Evolutionary conservation across 441 rosid genomes (phyloP), one percentile per base, ranked within the genome.

Genomic region (Gossypium laxum): DNA sequence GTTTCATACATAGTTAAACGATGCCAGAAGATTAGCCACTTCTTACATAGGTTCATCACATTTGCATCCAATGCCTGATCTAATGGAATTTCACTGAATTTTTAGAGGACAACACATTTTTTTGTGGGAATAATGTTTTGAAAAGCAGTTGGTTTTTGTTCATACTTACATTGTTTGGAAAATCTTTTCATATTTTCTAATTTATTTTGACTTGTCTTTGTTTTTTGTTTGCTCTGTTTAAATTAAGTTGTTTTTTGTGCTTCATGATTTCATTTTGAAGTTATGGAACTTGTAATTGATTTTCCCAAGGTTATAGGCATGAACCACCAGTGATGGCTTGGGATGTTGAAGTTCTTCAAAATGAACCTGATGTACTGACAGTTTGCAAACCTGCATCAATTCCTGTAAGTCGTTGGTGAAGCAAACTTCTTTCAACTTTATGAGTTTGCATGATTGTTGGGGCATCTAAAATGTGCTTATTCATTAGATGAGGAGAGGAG

Each of bases 11-110:
- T 86, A 24, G 96, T 92, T 17, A 91, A 72, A 79, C 74, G 90
- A 0, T 89, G 92, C 0, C 92, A 91, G 77, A 94, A 90, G 85
- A 91, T 91, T 65, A 91, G 92, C 78, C 97, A 94, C 66, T 94
- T 91, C 73, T 55, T 91, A 1, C 98, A 90, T 85, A 90, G 98
- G 97, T 91, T 70, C 50, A 52, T 43, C 14, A 15, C 51, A 30
- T 56, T 57, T 18, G 19, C 48, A 34, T 45, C 28, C 18, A 48
- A 14, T 28, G 61, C 12, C n/a, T 63, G 8, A 28, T 48, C 24
- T 3, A 38, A 45, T 65, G 18, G 38, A 45, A 22, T 45, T 45
- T 65, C 6, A 22, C 0, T 65, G 28, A 45, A 41, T 65, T 15
- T 30, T n/a, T 21, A n/a, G 8, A 22, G n/a, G n/a, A 7, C 34